A percentile compares a stretch with the other conserved stretches of the same genome.
These are phyloP conservation scores for Strobilomyces confusus DNA, from an alignment of 768 basidiomycete species.

Conservation along the genomic window DNA sequence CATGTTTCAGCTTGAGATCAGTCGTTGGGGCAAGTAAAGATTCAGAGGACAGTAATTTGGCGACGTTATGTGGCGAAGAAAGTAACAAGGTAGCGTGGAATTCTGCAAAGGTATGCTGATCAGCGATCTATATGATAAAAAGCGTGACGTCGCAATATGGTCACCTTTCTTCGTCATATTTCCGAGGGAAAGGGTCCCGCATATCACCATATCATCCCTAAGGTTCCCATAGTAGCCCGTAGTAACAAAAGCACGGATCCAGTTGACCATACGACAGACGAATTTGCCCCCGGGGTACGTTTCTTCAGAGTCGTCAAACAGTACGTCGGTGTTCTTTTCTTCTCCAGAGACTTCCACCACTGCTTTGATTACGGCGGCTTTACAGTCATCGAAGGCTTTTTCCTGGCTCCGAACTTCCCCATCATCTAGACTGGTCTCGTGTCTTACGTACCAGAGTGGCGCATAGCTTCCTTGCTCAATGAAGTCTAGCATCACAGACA, in stretches of 20 bases:
- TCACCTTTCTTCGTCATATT: slow-evolving; percentile 77
- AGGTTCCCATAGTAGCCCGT: slow-evolving; percentile 30
- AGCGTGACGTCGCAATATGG: not conserved
- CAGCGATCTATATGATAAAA: slow-evolving; percentile 3
- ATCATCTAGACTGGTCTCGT: slow-evolving; percentile 30
- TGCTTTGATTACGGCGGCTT: slow-evolving; percentile 80
- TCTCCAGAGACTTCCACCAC: slow-evolving; percentile 85
- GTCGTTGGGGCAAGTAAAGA: slow-evolving; percentile 50
- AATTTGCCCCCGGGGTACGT: slow-evolving; percentile 64
- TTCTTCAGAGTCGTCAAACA: slow-evolving; percentile 67
- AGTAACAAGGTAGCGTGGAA: slow-evolving; percentile 57
- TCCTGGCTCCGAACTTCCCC: slow-evolving; percentile 57
- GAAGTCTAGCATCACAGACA: slow-evolving; percentile 65
- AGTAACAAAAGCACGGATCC: slow-evolving; percentile 61
- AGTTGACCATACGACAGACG: slow-evolving; percentile 67
- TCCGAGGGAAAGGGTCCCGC: slow-evolving; percentile 77
- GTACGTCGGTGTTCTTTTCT: slow-evolving; percentile 67
- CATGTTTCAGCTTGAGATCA: slow-evolving; percentile 86
- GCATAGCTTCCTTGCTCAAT: slow-evolving; percentile 71
- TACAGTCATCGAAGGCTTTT: slow-evolving; percentile 76
- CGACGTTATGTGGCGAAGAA: slow-evolving; percentile 62
- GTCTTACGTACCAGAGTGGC: slow-evolving; percentile 52
- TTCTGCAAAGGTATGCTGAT: slow-evolving; percentile 37
- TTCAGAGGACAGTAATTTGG: slow-evolving; percentile 53
- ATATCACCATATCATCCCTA: slow-evolving; percentile 78